These are phyloP conservation scores for Monosporozyma yasuniensis DNA, from an alignment of 805 yeast genomes.

Conservation along the genomic window DNA sequence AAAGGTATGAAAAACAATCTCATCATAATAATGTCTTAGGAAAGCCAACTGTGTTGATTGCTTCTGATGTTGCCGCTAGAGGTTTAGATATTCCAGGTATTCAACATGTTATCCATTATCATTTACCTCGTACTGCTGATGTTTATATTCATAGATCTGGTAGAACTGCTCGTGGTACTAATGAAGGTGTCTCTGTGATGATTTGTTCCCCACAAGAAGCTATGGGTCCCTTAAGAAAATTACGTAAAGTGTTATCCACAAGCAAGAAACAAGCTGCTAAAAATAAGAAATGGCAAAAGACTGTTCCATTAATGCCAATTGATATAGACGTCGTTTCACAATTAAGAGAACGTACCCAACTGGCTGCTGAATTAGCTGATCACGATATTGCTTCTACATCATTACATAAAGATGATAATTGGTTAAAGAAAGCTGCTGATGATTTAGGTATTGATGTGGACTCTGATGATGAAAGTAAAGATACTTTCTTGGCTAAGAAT, in stretches of 20 bases:
- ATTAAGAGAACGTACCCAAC: conserved; percentile 53
- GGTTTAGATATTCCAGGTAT: conserved; percentile 89
- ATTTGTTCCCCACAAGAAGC: conserved; percentile 92
- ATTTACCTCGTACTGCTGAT: conserved; percentile 89
- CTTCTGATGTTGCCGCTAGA: conserved; percentile 97
- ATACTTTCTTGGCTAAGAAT: conserved; percentile 45
- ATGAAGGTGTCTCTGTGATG: conserved; percentile 89
- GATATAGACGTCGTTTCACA: conserved; percentile 68
- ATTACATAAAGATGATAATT: conserved; percentile 56
- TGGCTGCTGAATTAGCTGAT: conserved; percentile 73
- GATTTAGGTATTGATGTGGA: conserved; percentile 77
- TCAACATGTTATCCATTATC: conserved; percentile 92
- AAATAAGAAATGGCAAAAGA: conserved; percentile 39
- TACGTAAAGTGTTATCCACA: conserved; percentile 47
- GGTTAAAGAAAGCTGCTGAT: conserved; percentile 88
- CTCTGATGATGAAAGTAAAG: conserved; percentile 52
- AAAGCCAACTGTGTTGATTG: conserved; percentile 61
- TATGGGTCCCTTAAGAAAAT: conserved; percentile 72
- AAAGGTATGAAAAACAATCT: conserved; percentile 40
- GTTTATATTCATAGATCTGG: conserved; percentile 94
- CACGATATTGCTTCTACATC: conserved; percentile 53
- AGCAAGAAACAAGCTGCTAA: conserved; percentile 7
- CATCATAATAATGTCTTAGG: conserved; percentile 33
- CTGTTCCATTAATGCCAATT: conserved; percentile 62
- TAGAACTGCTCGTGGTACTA: conserved; percentile 94